Percentiles rank a stretch among this genome's conserved stretches.
phyloP scores from a whole-genome alignment of 2,329 filamentous ascomycete species.

The Boeremia exigua region DNA sequence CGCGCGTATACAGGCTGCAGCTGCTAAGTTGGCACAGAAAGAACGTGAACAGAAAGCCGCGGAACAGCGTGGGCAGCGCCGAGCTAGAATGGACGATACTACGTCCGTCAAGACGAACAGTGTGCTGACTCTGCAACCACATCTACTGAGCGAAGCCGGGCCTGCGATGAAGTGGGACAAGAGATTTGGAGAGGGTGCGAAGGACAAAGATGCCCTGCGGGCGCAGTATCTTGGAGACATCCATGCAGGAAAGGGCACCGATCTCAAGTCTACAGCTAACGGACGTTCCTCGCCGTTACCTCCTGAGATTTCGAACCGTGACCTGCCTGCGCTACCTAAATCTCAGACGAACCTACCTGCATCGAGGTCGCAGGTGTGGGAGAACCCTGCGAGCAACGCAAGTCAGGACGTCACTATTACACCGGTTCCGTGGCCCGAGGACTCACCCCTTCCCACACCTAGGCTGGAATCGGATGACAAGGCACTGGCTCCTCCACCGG shows the following conservation, averaged over 20 bases:
- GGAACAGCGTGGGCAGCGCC: conserved; percentile 60
- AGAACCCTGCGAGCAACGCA: conserved; percentile 5
- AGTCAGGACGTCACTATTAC: conserved; percentile 43
- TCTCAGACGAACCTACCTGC: conserved; percentile 31
- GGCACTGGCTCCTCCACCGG: conserved; percentile 39
- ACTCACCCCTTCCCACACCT: conserved; percentile 34
- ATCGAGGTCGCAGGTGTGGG: conserved; percentile 18
- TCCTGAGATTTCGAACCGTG: conserved; percentile 42
- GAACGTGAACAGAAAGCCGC: conserved; percentile 65
- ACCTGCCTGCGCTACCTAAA: conserved; percentile 52
- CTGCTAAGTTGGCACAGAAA: conserved; percentile 78
- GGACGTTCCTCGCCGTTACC: conserved; percentile 38
- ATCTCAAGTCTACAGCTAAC: conserved; percentile 46
- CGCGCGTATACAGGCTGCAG: conserved; percentile 89
- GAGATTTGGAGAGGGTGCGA: conserved; percentile 89
- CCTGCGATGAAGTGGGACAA: conserved; percentile 97
- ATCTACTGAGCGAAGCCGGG: conserved; percentile 83
- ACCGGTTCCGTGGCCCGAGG: conserved; percentile 38
- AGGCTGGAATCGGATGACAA: conserved; percentile 41
- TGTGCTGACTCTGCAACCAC: conserved; percentile 83
- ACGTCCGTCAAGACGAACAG: conserved; percentile 79
- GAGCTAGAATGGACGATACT: conserved; percentile 61
- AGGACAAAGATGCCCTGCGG: conserved; percentile 84
- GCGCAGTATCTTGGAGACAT: conserved; percentile 82
- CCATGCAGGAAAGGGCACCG: conserved; percentile 72